Conservation (phyloP, 169 alveolate species). For the Babesia ovata region DNA sequence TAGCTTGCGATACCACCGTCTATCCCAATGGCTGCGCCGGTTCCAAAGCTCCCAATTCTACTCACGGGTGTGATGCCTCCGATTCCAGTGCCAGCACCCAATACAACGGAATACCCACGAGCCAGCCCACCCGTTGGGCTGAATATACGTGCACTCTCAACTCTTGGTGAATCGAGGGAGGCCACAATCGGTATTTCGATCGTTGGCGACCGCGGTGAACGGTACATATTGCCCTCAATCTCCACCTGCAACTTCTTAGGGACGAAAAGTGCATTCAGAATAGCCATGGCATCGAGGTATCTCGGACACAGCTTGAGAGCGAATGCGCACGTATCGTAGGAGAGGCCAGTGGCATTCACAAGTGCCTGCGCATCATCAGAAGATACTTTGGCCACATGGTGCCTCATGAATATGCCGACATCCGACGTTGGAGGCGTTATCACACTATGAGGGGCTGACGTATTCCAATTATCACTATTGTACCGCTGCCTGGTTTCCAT, state of each 20-base stretch:
- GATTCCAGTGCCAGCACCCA: neutral
- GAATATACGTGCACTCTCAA: neutral
- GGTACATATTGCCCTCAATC: neutral
- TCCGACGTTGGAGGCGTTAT: conserved; percentile 25
- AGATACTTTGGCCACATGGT: conserved; percentile 51
- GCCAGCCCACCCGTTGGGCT: neutral
- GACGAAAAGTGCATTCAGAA: conserved; percentile 38
- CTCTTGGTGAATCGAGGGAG: conserved; percentile 16
- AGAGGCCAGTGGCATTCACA: conserved; percentile 21
- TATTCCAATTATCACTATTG: conserved; percentile 9
- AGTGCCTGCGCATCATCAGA: conserved; percentile 20
- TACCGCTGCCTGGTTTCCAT: conserved; percentile 34
- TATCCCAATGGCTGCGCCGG: neutral
- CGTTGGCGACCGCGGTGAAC: neutral
- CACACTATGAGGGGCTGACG: neutral
- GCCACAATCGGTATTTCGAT: conserved; percentile 8
- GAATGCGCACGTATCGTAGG: conserved; percentile 45
- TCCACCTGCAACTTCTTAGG: conserved; percentile 15
- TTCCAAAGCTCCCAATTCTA: neutral
- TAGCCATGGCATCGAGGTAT: conserved; percentile 33
- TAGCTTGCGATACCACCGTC: conserved; percentile 3
- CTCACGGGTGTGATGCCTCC: neutral
- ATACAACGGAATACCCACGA: neutral
- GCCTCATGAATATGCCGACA: conserved; percentile 31
- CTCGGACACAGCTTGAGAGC: conserved; percentile 49